Conservation (phyloP, 2,329 filamentous ascomycete species). For the Xylaria sp. region DNA sequence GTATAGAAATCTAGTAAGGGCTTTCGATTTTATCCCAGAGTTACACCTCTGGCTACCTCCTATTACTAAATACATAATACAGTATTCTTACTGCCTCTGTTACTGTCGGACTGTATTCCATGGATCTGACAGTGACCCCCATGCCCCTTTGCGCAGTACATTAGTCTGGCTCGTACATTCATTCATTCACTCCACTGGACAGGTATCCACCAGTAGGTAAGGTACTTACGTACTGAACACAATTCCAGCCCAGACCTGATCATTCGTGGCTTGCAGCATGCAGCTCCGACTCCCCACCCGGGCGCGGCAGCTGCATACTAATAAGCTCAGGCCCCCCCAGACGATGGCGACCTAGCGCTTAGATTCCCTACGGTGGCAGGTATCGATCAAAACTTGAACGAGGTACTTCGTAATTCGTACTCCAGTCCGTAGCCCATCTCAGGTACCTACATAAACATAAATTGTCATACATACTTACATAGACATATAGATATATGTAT, state of each 20-base stretch:
- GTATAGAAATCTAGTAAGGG: background rate
- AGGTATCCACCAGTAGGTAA: background rate
- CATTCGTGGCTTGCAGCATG: slow-evolving; percentile 38
- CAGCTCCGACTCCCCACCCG: slow-evolving; percentile 35
- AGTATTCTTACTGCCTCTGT: too few relatives aligned
- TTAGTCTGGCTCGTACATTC: background rate
- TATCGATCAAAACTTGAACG: slow-evolving; percentile 28
- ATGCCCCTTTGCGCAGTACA: slow-evolving; percentile 5
- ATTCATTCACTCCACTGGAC: background rate
- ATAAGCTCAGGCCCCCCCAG: slow-evolving; percentile 42
- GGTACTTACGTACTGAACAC: slow-evolving; percentile 12
- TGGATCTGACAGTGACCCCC: slow-evolving; percentile 29
- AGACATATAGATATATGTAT: slow-evolving; percentile 26
- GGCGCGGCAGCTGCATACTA: slow-evolving; percentile 46
- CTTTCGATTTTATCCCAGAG: slow-evolving; percentile 22
- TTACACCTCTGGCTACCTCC: too few relatives aligned
- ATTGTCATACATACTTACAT: slow-evolving; percentile 2
- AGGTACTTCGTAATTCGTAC: slow-evolving; percentile 31
- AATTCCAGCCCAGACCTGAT: slow-evolving; percentile 34
- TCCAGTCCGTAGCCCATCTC: background rate
- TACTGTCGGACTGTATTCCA: background rate
- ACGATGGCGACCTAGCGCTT: slow-evolving; percentile 19
- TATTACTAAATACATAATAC: too few relatives aligned
- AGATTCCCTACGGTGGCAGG: slow-evolving; percentile 27
- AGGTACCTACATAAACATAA: slow-evolving; percentile 20